These are phyloP conservation scores for Claviceps sp. DNA, from an alignment of 2,329 filamentous ascomycete genomes.

Conservation along the genomic window DNA sequence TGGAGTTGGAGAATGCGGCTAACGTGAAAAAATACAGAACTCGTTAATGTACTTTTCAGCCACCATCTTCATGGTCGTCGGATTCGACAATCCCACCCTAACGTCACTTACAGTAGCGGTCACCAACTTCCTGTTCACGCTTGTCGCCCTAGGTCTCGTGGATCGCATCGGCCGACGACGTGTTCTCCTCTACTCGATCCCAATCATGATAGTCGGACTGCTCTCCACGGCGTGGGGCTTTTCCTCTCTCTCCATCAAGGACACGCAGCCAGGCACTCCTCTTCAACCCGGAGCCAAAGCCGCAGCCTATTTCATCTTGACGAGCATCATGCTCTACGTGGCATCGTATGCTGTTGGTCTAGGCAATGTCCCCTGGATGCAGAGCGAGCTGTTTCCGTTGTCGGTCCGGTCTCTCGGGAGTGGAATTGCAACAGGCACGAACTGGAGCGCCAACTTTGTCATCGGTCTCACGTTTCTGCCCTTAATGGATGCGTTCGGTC, in stretches of 20 bases:
- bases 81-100: slow-evolving; percentile 65
- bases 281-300: slow-evolving; percentile 10
- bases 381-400: slow-evolving; percentile 79
- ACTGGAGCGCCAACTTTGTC: slow-evolving; percentile 77
- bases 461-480: slow-evolving; percentile 80
- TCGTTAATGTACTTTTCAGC: slow-evolving; percentile 87
- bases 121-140: slow-evolving; percentile 71
- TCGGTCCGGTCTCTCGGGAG: slow-evolving; percentile 60
- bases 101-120: slow-evolving; percentile 68
- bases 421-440: slow-evolving; percentile 64
- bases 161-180: slow-evolving; percentile 67
- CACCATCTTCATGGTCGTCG: slow-evolving; percentile 65
- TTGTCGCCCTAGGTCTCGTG: slow-evolving; percentile 62
- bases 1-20: background rate
- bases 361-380: slow-evolving; percentile 92
- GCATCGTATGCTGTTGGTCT: slow-evolving; percentile 76
- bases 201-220: slow-evolving; percentile 68
- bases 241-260: slow-evolving; percentile 40
- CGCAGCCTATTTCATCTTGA: slow-evolving; percentile 49
- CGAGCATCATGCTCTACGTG: slow-evolving; percentile 71
- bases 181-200: slow-evolving; percentile 71
- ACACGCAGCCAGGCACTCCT: slow-evolving; percentile 1
- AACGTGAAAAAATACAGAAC: slow-evolving; percentile 37
- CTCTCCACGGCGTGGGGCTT: slow-evolving; percentile 62
- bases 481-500: slow-evolving; percentile 64